Conservation (phyloP, 495 filamentous ascomycete genomes). For the Lophiotrema nucula region DNA sequence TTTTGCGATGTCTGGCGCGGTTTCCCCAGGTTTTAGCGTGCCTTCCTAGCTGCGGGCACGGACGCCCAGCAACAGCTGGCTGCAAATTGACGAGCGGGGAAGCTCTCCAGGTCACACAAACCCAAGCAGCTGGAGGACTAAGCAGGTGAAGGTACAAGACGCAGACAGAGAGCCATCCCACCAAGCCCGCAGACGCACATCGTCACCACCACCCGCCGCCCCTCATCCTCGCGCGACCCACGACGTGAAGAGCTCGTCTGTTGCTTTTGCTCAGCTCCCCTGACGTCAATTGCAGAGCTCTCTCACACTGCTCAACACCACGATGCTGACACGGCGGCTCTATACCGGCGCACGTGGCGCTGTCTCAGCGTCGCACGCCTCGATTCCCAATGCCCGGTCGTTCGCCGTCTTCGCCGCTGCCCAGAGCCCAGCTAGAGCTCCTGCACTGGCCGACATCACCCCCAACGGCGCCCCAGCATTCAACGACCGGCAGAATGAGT, state of each 20-base stretch:
- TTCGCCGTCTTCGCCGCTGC: conserved; percentile 28
- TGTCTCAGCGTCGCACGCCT: conserved; percentile 13
- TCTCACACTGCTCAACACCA: background rate
- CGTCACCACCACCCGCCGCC: background rate
- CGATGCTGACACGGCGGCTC: conserved; percentile 26
- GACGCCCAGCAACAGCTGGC: too few relatives aligned
- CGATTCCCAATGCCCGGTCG: conserved; percentile 18
- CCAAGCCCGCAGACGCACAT: background rate
- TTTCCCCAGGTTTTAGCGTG: too few relatives aligned
- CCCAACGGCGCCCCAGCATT: conserved; percentile 68
- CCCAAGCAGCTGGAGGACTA: background rate
- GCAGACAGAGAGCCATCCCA: conserved; percentile 7
- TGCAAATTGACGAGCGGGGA: too few relatives aligned
- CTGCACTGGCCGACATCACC: conserved; percentile 82
- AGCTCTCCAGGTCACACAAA: conserved; percentile 23
- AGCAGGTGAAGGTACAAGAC: conserved; percentile 16
- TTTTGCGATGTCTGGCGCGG: too few relatives aligned
- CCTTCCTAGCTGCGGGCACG: too few relatives aligned
- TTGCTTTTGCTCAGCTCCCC: conserved; percentile 22
- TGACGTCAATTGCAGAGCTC: conserved; percentile 25
- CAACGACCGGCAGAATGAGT: conserved; percentile 76
- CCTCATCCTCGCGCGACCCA: background rate
- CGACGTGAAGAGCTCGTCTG: background rate
- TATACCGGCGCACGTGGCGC: conserved; percentile 21
- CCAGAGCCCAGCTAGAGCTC: conserved; percentile 50